Conservation (phyloP, 148 eudicot genomes). For the Amaranthus palmeri region DNA sequence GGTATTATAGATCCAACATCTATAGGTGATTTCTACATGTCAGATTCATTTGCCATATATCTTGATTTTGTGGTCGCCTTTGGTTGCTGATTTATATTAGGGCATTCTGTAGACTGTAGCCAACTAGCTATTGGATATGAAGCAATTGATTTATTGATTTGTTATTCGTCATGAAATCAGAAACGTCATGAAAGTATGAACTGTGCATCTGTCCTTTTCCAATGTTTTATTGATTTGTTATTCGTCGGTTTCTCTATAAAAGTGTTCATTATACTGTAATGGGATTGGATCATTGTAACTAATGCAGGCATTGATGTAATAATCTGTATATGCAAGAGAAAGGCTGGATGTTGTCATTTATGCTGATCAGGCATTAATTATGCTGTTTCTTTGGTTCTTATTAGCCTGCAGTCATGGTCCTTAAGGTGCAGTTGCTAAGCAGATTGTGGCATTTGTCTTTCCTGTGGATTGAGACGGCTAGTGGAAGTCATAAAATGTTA, state of each 20-base stretch:
- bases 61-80: too few relatives aligned
- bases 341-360: background rate
- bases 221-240: too few relatives aligned
- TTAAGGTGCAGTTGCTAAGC: conserved; percentile 5
- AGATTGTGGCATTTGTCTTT: conserved; percentile 17
- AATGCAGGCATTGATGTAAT: background rate
- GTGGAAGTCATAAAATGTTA: conserved; percentile 40
- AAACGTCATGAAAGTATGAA: background rate
- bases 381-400: background rate
- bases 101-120: too few relatives aligned
- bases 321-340: background rate
- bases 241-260: too few relatives aligned
- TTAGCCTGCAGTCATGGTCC: conserved; percentile 1
- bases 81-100: too few relatives aligned
- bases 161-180: too few relatives aligned
- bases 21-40: background rate
- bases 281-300: background rate
- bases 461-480: conserved; percentile 30
- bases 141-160: background rate
- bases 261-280: background rate
- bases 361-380: conserved; percentile 11
- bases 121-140: background rate
- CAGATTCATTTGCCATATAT: too few relatives aligned
- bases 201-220: background rate
- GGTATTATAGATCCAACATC: background rate